Conservation (phyloP, 2,329 filamentous ascomycete genomes). For the Fusarium udum region DNA sequence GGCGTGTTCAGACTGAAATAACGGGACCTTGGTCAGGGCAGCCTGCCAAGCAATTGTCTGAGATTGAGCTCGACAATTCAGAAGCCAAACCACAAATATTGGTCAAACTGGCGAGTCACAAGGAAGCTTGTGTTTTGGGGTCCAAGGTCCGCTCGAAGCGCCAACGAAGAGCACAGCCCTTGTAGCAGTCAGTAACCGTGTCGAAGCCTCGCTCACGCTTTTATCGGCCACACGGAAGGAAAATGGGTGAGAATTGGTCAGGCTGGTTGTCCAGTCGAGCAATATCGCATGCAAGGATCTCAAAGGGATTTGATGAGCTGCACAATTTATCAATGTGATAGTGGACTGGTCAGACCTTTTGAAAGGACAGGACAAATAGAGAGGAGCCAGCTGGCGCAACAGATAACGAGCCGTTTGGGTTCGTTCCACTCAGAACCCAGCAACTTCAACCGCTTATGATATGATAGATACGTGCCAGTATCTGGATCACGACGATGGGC, state of each 20-base stretch:
- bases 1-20: conserved; percentile 17
- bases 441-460: conserved; percentile 23
- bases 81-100: conserved; percentile 20
- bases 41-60: conserved; percentile 32
- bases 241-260: conserved; percentile 26
- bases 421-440: conserved; percentile 35
- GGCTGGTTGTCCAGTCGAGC: conserved; percentile 18
- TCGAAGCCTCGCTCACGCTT: conserved; percentile 18
- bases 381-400: conserved; percentile 38
- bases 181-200: conserved; percentile 8
- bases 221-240: conserved; percentile 21
- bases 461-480: conserved; percentile 14
- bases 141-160: conserved; percentile 26
- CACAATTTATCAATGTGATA: conserved; percentile 13
- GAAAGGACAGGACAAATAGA: conserved; percentile 31
- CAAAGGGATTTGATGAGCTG: conserved; percentile 14
- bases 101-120: conserved; percentile 34
- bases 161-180: conserved; percentile 26
- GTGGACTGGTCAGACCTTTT: conserved; percentile 17
- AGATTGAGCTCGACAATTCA: conserved; percentile 27
- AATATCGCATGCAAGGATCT: conserved; percentile 31
- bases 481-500: conserved; percentile 11
- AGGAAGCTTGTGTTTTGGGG: conserved; percentile 27
- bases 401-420: conserved; percentile 22
- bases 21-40: conserved; percentile 19